Evolutionary conservation across 495 filamentous ascomycete genomes (phyloP).

Genomic region (Penicillium waksmanii): DNA sequence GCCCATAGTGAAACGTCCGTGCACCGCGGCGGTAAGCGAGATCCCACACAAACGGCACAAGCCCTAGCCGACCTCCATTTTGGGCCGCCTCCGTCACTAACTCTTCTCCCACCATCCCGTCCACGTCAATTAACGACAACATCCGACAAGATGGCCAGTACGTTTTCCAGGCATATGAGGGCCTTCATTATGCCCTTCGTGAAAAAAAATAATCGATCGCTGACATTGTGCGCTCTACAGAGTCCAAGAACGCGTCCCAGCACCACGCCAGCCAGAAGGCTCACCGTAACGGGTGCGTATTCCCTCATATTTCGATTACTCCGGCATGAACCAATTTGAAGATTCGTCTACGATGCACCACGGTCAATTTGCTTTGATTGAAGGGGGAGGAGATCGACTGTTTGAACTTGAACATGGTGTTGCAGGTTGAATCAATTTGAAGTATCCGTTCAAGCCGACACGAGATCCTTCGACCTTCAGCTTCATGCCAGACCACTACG

Average conservation of each 20-base stretch:
- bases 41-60: conserved; percentile 50
- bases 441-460: conserved; percentile 7
- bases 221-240: conserved; percentile 52
- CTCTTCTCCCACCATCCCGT: conserved; percentile 35
- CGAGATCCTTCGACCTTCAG: neutral
- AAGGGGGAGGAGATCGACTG: conserved; percentile 6
- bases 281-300: conserved; percentile 92
- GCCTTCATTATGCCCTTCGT: neutral
- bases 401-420: conserved; percentile 9
- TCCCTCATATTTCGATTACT: conserved; percentile 14
- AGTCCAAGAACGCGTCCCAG: conserved; percentile 99
- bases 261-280: conserved; percentile 96
- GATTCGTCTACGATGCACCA: neutral
- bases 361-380: neutral
- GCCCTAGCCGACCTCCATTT: conserved; percentile 45
- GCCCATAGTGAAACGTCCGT: conserved; percentile 25
- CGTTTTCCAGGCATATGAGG: conserved; percentile 27
- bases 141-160: conserved; percentile 59
- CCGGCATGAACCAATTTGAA: conserved; percentile 3
- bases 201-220: conserved; percentile 22
- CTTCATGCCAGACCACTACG: conserved; percentile 7
- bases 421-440: conserved; percentile 4
- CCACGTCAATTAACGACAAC: conserved; percentile 46
- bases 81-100: conserved; percentile 29
- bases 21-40: conserved; percentile 48